Base-by-base conservation (phyloP, 1,284 basidiomycete genomes). In the Ganoderma meredithae region DNA sequence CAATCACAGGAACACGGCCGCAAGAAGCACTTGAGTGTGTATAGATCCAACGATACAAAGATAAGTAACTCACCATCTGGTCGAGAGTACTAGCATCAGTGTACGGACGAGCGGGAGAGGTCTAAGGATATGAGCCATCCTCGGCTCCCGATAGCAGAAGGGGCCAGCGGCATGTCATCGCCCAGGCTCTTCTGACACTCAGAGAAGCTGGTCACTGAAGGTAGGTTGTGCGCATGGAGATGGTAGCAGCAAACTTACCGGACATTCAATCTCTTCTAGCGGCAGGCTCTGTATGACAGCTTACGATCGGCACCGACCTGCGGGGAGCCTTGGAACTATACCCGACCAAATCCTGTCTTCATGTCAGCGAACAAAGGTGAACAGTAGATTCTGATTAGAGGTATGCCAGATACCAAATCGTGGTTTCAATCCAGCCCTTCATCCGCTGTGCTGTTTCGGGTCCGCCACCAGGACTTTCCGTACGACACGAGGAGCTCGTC, bases 401-500 rank as follows among this genome's bases (percentile, higher is more conserved):
- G 41, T 47, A 47, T 49, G 47, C 25, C 47, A 40, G 39, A 60
- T 60, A 60, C 58, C 58, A 39, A 22, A 60, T 43, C 2, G 19
- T 43, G 19, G 22, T 60, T 10, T 39, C 12, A 41, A 7, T 60
- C 58, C 10, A 41, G n/a, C 17, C 36, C 56, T 22, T 25, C 36
- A 13, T 4, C 12, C 47, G 19, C 52, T 56, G 22, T 31, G 22
- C 43, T 65, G 15, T 44, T 63, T 33, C 88, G 83, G 60, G 84
- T 85, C 31, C 79, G 81, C 95, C 95, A 97, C 89, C 93, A 97
- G n/a, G 87, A 85, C 76, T 96, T 96, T n/a, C 96, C 96, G 77
- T 98, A 98, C 27, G 91, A 95, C 41, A 97, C 92, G 40, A 96
- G 78, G 53, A 98, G 86, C 80, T 98, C 96, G 17, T 95, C 89